Evolutionary conservation across 208 protist species (phyloP), one percentile per base, ranked within the genome.

Genomic region (Strigomonas culicis): DNA sequence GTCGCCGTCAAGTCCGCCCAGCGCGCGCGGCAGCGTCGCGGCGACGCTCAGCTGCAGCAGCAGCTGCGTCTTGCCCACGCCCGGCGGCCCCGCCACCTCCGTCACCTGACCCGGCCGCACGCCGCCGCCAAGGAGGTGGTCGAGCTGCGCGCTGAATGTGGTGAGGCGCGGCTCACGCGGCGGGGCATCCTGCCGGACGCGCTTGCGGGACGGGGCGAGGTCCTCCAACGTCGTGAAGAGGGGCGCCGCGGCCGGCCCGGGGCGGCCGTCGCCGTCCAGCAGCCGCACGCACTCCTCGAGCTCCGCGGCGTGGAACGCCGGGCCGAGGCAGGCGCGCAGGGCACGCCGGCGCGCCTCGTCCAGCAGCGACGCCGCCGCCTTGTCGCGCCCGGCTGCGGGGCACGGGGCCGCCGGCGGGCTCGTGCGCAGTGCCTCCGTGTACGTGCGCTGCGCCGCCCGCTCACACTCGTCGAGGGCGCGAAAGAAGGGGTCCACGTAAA

Each of bases 1-100:
- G 0, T 59, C 55, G 15, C 89, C 90, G 27, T 70, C 78, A 17
- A 88, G 47, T 4, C 94, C 94, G 43, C 86, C 88, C 6, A 98
- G 74, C 27, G 65, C 61, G 0, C 28, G 27, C 11, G 92, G 91
- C 30, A 97, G 66, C n/a, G 68, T 63, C 24, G 74, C 85, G 63
- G 69, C 88, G 34, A 97, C 83, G 34, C 89, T 82, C 6, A 98
- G 72, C 55, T 98, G 94, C 75, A 96, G 74, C 17, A 85, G 63
- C 34, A 97, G 27, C 68, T 98, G 94, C 30, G 94, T 98, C 62
- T 98, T 98, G 22, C 94, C 94, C 7, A 86, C 87, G 3, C 94
- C 94, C 17, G 94, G 94, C 7, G 88, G 79, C 4, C 94, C 94
- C 30, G 78, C 80, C 8, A 98, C 22, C 68, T 98, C 92, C 7